Conservation (phyloP, 2,329 filamentous ascomycete genomes). For the Ceratocystis huliohia region DNA sequence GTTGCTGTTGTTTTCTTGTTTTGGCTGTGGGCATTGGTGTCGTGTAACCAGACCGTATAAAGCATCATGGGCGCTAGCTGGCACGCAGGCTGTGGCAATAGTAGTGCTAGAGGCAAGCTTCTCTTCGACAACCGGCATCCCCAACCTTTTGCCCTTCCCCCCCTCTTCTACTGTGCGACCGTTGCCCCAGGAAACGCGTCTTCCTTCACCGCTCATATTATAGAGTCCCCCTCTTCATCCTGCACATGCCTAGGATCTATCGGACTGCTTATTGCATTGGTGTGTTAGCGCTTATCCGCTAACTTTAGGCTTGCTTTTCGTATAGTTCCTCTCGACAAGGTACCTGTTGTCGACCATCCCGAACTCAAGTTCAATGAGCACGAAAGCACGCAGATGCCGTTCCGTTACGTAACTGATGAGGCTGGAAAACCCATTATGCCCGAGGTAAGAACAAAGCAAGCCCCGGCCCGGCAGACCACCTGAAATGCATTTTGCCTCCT, state of each 20-base stretch:
- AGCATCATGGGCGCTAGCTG: not conserved
- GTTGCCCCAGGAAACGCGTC: not conserved
- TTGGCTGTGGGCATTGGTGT: not conserved
- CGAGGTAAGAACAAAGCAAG: conserved; percentile 44
- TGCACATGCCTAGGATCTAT: not conserved
- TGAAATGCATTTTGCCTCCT: not conserved
- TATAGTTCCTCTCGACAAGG: conserved; percentile 60
- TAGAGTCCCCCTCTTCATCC: not conserved
- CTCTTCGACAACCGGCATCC: not conserved
- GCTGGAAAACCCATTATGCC: conserved; percentile 82
- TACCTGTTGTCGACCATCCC: conserved; percentile 75
- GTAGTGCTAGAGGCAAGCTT: not conserved
- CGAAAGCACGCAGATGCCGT: conserved; percentile 95
- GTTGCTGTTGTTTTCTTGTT: not conserved
- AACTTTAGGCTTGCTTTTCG: not conserved
- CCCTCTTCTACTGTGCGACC: not conserved
- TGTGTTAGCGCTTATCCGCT: not conserved
- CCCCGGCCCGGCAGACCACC: not conserved
- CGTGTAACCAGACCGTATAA: not conserved
- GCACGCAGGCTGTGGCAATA: not conserved
- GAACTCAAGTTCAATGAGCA: conserved; percentile 82
- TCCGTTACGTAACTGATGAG: conserved; percentile 74
- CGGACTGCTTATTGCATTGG: no score
- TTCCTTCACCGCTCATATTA: conserved; percentile 1
- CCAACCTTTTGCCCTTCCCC: not conserved